Conservation (phyloP, 371 early-diverging fungal genomes). For the Chytridium lagenaria region DNA sequence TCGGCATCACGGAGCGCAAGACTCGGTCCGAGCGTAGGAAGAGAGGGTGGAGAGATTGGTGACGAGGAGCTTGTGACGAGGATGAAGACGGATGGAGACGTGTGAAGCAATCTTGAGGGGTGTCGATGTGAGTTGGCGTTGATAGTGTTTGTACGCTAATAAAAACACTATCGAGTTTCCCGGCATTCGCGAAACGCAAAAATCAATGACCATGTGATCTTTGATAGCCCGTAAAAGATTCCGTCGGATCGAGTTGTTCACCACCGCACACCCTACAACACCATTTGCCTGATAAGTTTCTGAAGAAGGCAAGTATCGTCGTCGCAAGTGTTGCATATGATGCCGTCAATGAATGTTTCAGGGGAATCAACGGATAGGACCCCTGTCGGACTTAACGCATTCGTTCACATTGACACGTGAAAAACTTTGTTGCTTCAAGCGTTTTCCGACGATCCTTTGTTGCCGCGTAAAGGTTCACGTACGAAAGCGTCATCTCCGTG, state of each 20-base stretch:
- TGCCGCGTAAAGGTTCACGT: slow-evolving; percentile 74
- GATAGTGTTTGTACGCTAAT: slow-evolving; percentile 21
- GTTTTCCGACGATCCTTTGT: slow-evolving; percentile 60
- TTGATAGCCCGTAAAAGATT: background rate
- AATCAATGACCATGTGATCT: background rate
- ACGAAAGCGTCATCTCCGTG: slow-evolving; percentile 79
- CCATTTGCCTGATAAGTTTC: too few species aligned
- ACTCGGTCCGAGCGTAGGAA: background rate
- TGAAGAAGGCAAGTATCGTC: too few species aligned
- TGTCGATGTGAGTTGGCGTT: too few species aligned
- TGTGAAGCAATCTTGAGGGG: background rate
- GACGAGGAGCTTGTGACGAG: slow-evolving; percentile 12
- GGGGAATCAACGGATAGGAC: too few species aligned
- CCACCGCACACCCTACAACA: too few species aligned
- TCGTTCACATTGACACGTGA: slow-evolving; percentile 75
- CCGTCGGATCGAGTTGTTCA: too few species aligned
- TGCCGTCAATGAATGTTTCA: too few species aligned
- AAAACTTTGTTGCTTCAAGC: slow-evolving; percentile 74
- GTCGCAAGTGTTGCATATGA: too few species aligned
- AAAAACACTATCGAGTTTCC: slow-evolving; percentile 8
- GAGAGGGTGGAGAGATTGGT: slow-evolving; percentile 11
- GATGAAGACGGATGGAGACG: background rate
- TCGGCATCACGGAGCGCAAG: too few species aligned
- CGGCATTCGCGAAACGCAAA: slow-evolving; percentile 12
- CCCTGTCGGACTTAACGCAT: too few species aligned